Base-by-base conservation (phyloP, 2,329 filamentous ascomycete species). In the Exserohilum rostratum region DNA sequence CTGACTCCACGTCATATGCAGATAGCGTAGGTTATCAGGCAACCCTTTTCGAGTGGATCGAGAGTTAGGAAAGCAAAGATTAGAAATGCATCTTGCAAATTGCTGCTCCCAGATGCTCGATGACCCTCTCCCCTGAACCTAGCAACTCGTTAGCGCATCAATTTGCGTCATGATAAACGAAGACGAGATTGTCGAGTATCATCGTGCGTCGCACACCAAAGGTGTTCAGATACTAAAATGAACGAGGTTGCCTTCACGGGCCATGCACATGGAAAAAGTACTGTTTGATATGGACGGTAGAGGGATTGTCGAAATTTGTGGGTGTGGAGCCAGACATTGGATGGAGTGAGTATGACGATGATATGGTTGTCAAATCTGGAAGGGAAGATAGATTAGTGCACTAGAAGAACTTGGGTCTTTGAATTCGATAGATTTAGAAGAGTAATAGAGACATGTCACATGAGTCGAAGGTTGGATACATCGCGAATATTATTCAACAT, bases 41-140 rank as follows among this genome's bases (percentile, higher is more conserved):
- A 10, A 38, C 46, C 12, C 4, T 34, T 7, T 50, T 49, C 20
- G 51, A 54, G 39, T 54, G 51, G 51, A 29, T 46, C 35, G 51
- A 54, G 22, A 54, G 51, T 34, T 54, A 38, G 11, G 51, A 54
- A 10, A 50, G 35, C 13, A 50, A 54, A 31, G 51, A 49, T 17
- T 54, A 45, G 51, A 17, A 30, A 13, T 46, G 51, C 15, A 39
- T 54, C n/a, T 13, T n/a, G 3, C 13, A 29, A 44, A 45, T 39
- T 20, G 29, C 45, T 13, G 39, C 51, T 13, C 46, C 51, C 5
- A 46, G n/a, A 31, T 5, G 45, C 49, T n/a, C 12, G 30, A 17
- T 45, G 49, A 34, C n/a, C 35, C n/a, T 13, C 15, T n/a, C n/a
- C n/a, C n/a, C n/a, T n/a, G n/a, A n/a, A n/a, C n/a, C n/a, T n/a